phyloP scores from a whole-genome alignment of 805 yeast genomes.

The Cyberlindnera bimundalis region DNA sequence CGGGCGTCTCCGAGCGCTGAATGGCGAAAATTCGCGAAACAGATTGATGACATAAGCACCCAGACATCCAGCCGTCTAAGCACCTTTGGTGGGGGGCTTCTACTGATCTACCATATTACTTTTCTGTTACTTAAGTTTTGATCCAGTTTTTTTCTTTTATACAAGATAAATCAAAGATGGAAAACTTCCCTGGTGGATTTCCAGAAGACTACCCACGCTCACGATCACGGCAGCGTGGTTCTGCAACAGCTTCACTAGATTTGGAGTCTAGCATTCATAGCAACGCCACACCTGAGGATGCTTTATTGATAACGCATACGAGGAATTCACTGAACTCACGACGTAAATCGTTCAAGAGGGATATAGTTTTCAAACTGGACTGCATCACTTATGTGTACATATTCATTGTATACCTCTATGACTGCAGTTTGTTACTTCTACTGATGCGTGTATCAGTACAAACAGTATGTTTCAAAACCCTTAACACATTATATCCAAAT shows the following conservation, averaged over 20 bases:
- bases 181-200: conserved; percentile 24
- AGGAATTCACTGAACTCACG: conserved; percentile 17
- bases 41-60: not conserved
- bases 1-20: not conserved
- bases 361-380: conserved; percentile 14
- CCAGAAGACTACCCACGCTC: conserved; percentile 12
- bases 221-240: conserved; percentile 3
- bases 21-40: too few relatives aligned
- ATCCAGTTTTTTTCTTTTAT: too few relatives aligned
- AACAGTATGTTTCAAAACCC: conserved; percentile 11
- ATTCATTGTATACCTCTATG: conserved; percentile 22
- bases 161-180: conserved; percentile 11
- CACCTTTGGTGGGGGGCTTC: too few relatives aligned
- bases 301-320: conserved; percentile 1
- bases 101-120: too few relatives aligned
- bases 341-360: conserved; percentile 14
- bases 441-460: conserved; percentile 14
- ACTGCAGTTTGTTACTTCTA: conserved; percentile 26
- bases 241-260: not conserved
- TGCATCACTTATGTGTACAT: conserved; percentile 10
- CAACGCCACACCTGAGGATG: conserved; percentile 1
- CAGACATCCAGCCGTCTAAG: conserved; percentile 1
- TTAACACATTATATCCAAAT: not conserved
- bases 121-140: too few relatives aligned
- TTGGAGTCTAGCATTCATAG: not conserved